Conservation (phyloP, 257 asterid genomes). For the Primulina huaijiensis region DNA sequence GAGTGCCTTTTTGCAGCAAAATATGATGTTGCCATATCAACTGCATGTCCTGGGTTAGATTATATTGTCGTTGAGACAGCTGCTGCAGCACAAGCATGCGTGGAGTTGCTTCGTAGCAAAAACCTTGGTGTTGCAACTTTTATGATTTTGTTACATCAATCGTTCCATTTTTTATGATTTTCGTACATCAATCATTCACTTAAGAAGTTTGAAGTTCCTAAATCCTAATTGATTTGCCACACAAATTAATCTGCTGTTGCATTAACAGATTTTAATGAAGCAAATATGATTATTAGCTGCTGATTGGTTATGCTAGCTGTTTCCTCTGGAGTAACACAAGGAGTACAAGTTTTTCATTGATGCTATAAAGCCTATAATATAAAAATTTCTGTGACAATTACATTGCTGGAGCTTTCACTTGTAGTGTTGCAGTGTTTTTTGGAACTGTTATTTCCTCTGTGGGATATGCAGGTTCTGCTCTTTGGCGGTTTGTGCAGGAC, state of each 20-base stretch:
- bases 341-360: conserved; percentile 1
- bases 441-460: background rate
- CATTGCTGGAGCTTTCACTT: background rate
- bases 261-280: background rate
- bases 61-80: conserved; percentile 92
- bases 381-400: background rate
- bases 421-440: background rate
- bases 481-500: background rate
- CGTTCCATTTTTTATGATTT: conserved; percentile 8
- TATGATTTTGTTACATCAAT: conserved; percentile 76
- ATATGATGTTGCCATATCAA: conserved; percentile 88
- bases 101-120: conserved; percentile 76
- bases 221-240: background rate
- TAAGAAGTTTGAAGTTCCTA: background rate
- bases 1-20: conserved; percentile 53
- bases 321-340: conserved; percentile 1
- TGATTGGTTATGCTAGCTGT: conserved; percentile 5
- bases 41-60: conserved; percentile 92
- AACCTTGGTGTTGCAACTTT: conserved; percentile 94
- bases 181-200: background rate
- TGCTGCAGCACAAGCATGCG: conserved; percentile 80
- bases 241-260: background rate
- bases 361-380: background rate
- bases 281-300: conserved; percentile 2
- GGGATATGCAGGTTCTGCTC: background rate